phyloP scores from a whole-genome alignment of 352 stramenopile species.

The Phytophthora cajani region DNA sequence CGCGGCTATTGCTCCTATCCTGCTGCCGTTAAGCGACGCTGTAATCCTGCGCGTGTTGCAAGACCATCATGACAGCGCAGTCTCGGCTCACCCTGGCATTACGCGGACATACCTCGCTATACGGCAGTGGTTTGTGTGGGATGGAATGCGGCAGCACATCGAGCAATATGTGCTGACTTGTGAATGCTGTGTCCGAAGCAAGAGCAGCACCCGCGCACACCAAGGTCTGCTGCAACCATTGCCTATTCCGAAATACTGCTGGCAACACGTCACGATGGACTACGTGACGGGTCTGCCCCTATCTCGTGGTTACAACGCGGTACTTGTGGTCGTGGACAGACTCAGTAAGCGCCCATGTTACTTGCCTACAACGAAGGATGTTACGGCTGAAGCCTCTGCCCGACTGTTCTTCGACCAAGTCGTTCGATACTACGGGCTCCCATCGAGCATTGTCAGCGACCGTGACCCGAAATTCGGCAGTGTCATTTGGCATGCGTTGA shows the following conservation, averaged over 20 bases:
- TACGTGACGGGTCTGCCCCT: not conserved
- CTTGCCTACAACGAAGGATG: not conserved
- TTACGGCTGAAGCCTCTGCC: not conserved
- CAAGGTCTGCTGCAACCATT: not conserved
- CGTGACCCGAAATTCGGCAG: not conserved
- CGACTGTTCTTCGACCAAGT: not conserved
- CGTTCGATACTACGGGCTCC: not conserved
- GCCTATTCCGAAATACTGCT: not conserved
- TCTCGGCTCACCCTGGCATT: not conserved
- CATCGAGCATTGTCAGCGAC: not conserved
- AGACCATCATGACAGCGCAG: not conserved
- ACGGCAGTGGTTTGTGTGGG: not conserved
- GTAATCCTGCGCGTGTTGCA: not conserved
- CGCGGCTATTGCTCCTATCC: too few species aligned
- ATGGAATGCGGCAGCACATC: not conserved
- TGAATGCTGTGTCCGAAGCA: not conserved
- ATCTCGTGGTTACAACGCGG: not conserved
- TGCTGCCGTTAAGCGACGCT: not conserved
- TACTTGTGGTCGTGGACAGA: not conserved
- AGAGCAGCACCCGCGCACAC: not conserved
- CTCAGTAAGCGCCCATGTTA: not conserved
- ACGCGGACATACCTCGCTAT: not conserved
- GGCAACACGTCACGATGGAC: not conserved
- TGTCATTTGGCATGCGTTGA: not conserved
- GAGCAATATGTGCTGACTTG: not conserved